Evolutionary conservation across 2,329 filamentous ascomycete species (phyloP), one percentile per base, ranked within the genome.

Genomic region (Scytalidium sp.): DNA sequence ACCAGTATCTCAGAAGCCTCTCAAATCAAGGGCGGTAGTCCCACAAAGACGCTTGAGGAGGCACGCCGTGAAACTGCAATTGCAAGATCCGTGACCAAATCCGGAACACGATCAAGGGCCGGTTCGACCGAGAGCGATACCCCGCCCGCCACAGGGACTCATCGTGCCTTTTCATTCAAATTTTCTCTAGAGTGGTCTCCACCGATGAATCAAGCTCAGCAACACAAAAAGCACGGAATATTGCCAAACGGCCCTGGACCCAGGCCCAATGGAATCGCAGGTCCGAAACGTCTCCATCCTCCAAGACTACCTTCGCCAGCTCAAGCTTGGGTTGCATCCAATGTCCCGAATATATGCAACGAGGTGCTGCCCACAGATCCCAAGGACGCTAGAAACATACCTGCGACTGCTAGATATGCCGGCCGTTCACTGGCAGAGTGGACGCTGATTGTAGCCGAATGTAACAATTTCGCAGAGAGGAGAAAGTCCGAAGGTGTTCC

Each of bases 361-460:
- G 63, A 65, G 42, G 56, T 65, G 4, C 13, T 46, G 7, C 45
- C 61, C 1, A 49, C 47, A 46, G 58, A 63, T 49, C 62, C 64
- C 3, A 52, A 51, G 23, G 49, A 43, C 43, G 51, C 43, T 13
- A 47, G 51, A 20, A 45, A 45, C n/a, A 27, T 59, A 56, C 46
- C 56, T 11, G 55, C 50, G 42, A 75, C 75, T 21, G 71, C 76
- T 8, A 80, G 80, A 44, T 87, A 93, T 64, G 74, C 80, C 3
- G 89, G 89, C 2, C 78, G 87, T 19, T 85, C 89, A 1, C 74
- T 94, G 41, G 88, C 88, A 0, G 89, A 94, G 66, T 94, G 89
- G 89, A 75, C 78, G 19, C 72, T 88, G 17, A 80, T 93, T 19
- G 82, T 91, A 15, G 80, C 81, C 49, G 89, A 94, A 65, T 90